These are phyloP conservation scores for Lotus japonicus DNA, from an alignment of 306 rosid genomes.

Conservation along the genomic window DNA sequence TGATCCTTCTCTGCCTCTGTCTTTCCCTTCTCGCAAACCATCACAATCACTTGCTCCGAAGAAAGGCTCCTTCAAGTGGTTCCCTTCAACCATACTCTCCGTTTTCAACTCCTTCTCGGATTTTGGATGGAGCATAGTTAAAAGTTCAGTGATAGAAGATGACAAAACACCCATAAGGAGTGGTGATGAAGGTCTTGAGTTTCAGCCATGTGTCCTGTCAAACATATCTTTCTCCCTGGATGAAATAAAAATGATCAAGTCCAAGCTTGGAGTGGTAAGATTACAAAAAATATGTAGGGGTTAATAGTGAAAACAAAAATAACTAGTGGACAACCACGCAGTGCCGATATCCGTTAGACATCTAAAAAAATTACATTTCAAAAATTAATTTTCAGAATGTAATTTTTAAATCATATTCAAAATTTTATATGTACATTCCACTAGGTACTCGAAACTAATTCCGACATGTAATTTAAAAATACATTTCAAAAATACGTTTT, in stretches of 20 bases:
- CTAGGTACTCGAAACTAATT: too few species aligned
- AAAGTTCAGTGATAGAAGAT: conserved; percentile 31
- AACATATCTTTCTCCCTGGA: conserved; percentile 38
- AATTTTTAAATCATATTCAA: too few species aligned
- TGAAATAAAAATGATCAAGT: conserved; percentile 30
- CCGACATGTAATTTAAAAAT: too few species aligned
- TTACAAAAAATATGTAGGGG: background rate
- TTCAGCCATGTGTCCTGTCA: conserved; percentile 21
- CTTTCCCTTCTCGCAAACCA: conserved; percentile 34
- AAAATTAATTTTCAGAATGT: too few species aligned
- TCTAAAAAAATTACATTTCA: too few species aligned
- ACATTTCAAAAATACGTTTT: too few species aligned
- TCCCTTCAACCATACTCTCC: conserved; percentile 7
- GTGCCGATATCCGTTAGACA: too few species aligned
- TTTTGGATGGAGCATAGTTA: conserved; percentile 30
- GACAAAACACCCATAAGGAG: conserved; percentile 42
- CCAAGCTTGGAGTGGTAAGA: conserved; percentile 53
- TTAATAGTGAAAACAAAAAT: background rate
- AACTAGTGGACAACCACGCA: too few species aligned
- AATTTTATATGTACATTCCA: too few species aligned
- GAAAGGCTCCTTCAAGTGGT: background rate
- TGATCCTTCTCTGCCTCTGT: conserved; percentile 47
- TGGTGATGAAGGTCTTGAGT: conserved; percentile 26
- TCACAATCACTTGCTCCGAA: background rate
- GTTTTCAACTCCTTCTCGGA: conserved; percentile 24